phyloP scores from a whole-genome alignment of 2,329 filamentous ascomycete species.

The Sarocladiaceae sp. region DNA sequence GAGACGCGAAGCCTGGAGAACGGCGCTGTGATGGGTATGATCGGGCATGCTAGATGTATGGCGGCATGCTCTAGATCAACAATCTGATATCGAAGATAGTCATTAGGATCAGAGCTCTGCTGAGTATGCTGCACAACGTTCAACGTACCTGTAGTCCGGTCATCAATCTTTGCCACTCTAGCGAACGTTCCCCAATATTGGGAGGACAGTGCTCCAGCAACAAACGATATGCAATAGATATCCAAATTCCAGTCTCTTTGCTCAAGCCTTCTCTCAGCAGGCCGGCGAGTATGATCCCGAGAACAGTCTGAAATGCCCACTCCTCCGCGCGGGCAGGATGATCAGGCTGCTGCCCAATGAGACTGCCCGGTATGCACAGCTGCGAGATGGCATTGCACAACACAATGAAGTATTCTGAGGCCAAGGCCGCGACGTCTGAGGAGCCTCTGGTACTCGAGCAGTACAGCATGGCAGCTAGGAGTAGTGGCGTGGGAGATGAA shows the following conservation, averaged over 20 bases:
- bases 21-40: slow-evolving; percentile 33
- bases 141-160: slow-evolving; percentile 19
- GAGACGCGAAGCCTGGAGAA: slow-evolving; percentile 29
- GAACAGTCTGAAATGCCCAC: slow-evolving; percentile 35
- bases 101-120: neutral
- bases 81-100: slow-evolving; percentile 23
- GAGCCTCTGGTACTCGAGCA: slow-evolving; percentile 29
- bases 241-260: slow-evolving; percentile 36
- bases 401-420: slow-evolving; percentile 31
- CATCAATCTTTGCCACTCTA: slow-evolving; percentile 34
- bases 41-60: slow-evolving; percentile 32
- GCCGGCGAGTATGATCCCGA: slow-evolving; percentile 34
- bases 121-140: neutral
- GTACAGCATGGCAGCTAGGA: slow-evolving; percentile 38
- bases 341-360: slow-evolving; percentile 19
- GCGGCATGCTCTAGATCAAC: slow-evolving; percentile 38
- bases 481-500: slow-evolving; percentile 33
- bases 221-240: slow-evolving; percentile 34
- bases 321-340: slow-evolving; percentile 23
- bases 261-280: slow-evolving; percentile 35
- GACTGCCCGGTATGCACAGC: slow-evolving; percentile 28
- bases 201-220: slow-evolving; percentile 34
- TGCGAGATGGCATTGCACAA: slow-evolving; percentile 33
- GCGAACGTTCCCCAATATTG: slow-evolving; percentile 28
- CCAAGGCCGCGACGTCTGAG: slow-evolving; percentile 26